Evolutionary conservation across 1,284 basidiomycete species (phyloP), one percentile per base, ranked within the genome.

Genomic region (Coriolopsis trogii): DNA sequence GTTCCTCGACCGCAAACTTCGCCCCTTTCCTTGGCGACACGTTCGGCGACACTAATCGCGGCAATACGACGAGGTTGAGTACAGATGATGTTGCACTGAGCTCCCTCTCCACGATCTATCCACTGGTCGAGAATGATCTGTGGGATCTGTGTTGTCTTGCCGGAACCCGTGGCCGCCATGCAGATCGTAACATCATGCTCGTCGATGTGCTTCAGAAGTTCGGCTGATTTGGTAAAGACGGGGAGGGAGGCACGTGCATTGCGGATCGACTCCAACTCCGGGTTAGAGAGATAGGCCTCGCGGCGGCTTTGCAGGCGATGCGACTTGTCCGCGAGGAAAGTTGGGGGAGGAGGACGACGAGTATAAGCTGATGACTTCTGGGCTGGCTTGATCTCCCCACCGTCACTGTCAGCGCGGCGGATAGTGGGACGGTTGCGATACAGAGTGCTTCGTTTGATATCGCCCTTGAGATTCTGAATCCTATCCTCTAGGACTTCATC

Each of bases 91-190:
- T 98, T 97, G 73, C 95, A 98, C 44, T 78, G 74, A 1, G 91
- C 87, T 13, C 95, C 95, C 53, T 91, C 77, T 24, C 86, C 90
- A 28, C 79, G 76, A 25, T 88, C 78, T 60, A 95, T 95, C 65
- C 80, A 89, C 44, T 91, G 82, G 65, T 98, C 95, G 42, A 98
- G 81, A 55, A 98, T 84, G 42, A 98, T 78, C 70, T 98, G 95
- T 2, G 95, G 95, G 31, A 98, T 84, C 68, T 98, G 95, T 0
- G 95, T 98, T 7, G 95, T 97, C 74, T 98, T 98, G 8, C 95
- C 95, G 0, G 93, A 97, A 37, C 95, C 95, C 1, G 95, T 98
- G 2, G 93, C 88, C 23, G 95, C 95, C 91, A 96, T 94, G 60
- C 91, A 87, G 56, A 98, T 90, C 1, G 91, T 93, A 50, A 98